A percentile compares a stretch with the other conserved stretches of the same genome.
These are phyloP conservation scores for Epichloe aotearoae DNA, from an alignment of 2,329 filamentous ascomycete species.

Conservation along the genomic window DNA sequence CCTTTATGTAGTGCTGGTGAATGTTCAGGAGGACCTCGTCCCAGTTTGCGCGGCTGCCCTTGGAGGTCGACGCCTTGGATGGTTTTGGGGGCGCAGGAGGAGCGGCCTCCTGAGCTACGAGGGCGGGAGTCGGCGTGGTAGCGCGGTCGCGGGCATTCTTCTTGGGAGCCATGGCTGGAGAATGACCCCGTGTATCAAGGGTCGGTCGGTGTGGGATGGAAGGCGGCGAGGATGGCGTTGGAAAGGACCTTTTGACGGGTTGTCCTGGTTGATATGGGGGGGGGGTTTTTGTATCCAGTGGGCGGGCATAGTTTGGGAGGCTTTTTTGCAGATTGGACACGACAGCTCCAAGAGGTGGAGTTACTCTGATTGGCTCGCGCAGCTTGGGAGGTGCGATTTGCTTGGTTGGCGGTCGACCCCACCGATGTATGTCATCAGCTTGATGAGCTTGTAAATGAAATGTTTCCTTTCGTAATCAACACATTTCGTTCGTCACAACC, in stretches of 20 bases:
- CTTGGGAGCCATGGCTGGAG: slow-evolving; percentile 40
- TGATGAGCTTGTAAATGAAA: neutral
- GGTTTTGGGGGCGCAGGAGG: neutral
- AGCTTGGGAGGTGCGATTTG: neutral
- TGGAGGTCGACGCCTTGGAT: slow-evolving; percentile 7
- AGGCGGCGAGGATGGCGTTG: neutral
- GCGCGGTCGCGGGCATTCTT: slow-evolving; percentile 24
- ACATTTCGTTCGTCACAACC: no score
- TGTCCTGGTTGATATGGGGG: neutral
- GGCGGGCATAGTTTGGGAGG: neutral
- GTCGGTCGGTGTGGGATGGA: neutral
- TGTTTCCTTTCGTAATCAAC: slow-evolving; percentile 2
- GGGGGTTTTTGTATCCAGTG: neutral
- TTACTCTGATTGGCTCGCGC: slow-evolving; percentile 19
- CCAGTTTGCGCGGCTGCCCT: slow-evolving; percentile 24
- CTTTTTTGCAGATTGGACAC: slow-evolving; percentile 15
- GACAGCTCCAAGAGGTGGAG: slow-evolving; percentile 21
- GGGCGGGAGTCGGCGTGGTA: slow-evolving; percentile 4
- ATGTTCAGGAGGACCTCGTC: slow-evolving; percentile 55
- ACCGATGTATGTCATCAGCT: neutral
- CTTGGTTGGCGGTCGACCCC: neutral
- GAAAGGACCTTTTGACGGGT: neutral
- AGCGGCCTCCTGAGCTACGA: slow-evolving; percentile 1
- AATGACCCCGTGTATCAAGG: neutral
- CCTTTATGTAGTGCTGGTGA: slow-evolving; percentile 63